A percentile compares a stretch with the other conserved stretches of the same genome.
phyloP scores from a whole-genome alignment of 768 basidiomycete genomes.

The Mycena epipterygia region DNA sequence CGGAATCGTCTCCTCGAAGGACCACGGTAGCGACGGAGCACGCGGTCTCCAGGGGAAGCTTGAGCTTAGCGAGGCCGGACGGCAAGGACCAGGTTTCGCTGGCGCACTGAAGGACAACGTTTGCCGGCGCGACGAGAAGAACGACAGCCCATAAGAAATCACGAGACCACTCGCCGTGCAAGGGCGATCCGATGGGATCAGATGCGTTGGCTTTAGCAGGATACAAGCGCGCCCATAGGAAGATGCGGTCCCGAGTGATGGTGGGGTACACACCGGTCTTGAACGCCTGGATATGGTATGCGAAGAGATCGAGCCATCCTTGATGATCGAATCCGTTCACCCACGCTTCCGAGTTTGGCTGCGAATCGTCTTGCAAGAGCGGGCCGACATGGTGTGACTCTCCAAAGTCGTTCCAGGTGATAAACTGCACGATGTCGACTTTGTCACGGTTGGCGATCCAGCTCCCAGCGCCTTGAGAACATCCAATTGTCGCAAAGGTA shows the following conservation, averaged over 20 bases:
- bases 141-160: conserved; percentile 75
- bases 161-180: conserved; percentile 63
- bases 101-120: conserved; percentile 58
- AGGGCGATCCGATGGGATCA: conserved; percentile 65
- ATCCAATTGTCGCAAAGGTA: conserved; percentile 75
- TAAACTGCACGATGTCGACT: conserved; percentile 65
- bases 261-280: conserved; percentile 72
- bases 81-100: conserved; percentile 45
- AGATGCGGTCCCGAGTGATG: conserved; percentile 67
- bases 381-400: conserved; percentile 88
- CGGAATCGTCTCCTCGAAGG: conserved; percentile 52
- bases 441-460: conserved; percentile 62
- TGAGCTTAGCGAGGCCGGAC: conserved; percentile 68
- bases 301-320: conserved; percentile 70
- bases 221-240: conserved; percentile 76
- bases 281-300: conserved; percentile 71
- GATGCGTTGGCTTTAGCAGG: conserved; percentile 57
- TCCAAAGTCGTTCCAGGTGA: conserved; percentile 84
- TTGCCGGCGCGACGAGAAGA: conserved; percentile 61
- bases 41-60: conserved; percentile 53
- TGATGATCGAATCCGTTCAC: conserved; percentile 70
- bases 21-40: conserved; percentile 47
- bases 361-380: conserved; percentile 63
- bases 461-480: conserved; percentile 75
- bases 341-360: conserved; percentile 80